Evolutionary conservation across 495 filamentous ascomycete species (phyloP).

Genomic region (Xylaria intraflava): DNA sequence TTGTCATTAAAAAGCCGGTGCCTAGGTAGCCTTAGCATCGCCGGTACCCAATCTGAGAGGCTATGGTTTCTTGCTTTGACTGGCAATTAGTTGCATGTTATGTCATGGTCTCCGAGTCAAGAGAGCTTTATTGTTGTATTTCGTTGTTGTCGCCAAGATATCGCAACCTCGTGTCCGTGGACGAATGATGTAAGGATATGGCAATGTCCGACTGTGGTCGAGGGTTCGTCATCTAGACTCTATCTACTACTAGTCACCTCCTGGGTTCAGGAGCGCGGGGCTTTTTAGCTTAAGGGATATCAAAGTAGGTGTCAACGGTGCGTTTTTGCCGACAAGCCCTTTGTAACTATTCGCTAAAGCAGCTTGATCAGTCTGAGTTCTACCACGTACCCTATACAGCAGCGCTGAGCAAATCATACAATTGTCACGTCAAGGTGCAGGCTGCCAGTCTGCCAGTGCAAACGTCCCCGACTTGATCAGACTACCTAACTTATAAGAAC

Average conservation of each 20-base stretch:
- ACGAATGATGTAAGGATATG: background rate
- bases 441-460: too few relatives aligned
- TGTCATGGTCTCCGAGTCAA: background rate
- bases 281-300: conserved; percentile 34
- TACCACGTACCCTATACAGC: too few relatives aligned
- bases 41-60: background rate
- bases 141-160: background rate
- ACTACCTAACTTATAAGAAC: too few relatives aligned
- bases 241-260: too few relatives aligned
- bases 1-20: too few relatives aligned
- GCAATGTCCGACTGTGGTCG: background rate
- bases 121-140: background rate
- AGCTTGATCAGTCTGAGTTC: too few relatives aligned
- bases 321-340: too few relatives aligned
- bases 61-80: background rate
- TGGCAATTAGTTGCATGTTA: background rate
- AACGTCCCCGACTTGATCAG: too few relatives aligned
- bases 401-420: too few relatives aligned
- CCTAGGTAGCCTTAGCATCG: background rate
- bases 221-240: background rate
- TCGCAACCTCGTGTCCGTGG: background rate
- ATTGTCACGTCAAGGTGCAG: too few relatives aligned
- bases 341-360: too few relatives aligned
- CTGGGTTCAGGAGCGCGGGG: conserved; percentile 10
- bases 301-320: conserved; percentile 48